Evolutionary conservation across 352 stramenopile species (phyloP).

Genomic region (Phytophthora tubulina): DNA sequence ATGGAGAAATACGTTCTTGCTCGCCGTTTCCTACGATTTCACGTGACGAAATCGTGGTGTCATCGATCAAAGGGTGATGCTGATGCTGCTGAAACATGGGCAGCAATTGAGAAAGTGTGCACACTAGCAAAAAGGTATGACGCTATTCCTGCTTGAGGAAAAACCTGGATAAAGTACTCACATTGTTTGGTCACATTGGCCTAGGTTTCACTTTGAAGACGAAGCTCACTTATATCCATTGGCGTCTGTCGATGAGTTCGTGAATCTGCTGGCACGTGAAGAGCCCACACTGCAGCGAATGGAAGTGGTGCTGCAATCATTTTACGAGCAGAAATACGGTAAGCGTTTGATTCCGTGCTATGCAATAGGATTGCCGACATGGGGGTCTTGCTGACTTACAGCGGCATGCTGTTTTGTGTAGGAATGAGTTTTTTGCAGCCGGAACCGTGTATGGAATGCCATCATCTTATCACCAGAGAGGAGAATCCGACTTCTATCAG

Average conservation of each 20-base stretch:
- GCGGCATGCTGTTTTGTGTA: constrained; percentile 1
- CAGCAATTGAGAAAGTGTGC: constrained; percentile 56
- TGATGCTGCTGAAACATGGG: constrained; percentile 39
- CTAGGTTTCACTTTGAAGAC: constrained; percentile 68
- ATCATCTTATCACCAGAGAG: constrained; percentile 41
- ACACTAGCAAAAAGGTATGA: constrained; percentile 56
- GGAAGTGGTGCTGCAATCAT: constrained; percentile 48
- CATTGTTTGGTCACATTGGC: neutral
- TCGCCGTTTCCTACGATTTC: constrained; percentile 60
- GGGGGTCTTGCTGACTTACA: neutral
- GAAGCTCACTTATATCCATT: constrained; percentile 76
- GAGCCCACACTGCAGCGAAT: constrained; percentile 47
- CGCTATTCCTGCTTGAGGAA: neutral
- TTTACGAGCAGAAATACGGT: constrained; percentile 49
- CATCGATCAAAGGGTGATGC: constrained; percentile 21
- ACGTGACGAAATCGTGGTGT: constrained; percentile 44
- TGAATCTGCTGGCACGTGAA: constrained; percentile 39
- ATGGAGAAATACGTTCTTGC: constrained; percentile 70
- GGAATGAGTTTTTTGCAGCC: constrained; percentile 24
- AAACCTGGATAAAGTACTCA: neutral
- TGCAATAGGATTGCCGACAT: neutral
- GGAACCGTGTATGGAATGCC: constrained; percentile 54
- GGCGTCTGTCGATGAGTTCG: constrained; percentile 49
- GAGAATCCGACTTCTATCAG: constrained; percentile 51
- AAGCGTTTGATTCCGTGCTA: neutral